Conservation (phyloP, 2,329 filamentous ascomycete species). For the Neofusicoccum sp. region DNA sequence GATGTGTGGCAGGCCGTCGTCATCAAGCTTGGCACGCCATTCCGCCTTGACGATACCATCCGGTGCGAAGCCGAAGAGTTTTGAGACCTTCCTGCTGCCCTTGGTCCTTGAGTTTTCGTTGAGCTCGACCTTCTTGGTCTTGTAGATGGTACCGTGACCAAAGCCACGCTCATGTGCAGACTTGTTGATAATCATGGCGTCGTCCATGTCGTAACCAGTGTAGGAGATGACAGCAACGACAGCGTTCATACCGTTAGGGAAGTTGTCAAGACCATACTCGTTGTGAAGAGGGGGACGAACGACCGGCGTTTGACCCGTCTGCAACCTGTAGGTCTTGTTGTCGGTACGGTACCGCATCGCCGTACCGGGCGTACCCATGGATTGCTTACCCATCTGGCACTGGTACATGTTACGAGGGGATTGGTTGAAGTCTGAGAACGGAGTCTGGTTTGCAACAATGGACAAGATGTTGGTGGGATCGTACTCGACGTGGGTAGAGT, state of each 20-base stretch:
- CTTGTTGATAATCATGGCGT: slow-evolving; percentile 99
- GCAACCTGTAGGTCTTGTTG: slow-evolving; percentile 93
- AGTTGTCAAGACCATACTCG: slow-evolving; percentile 95
- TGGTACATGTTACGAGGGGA: slow-evolving; percentile 99
- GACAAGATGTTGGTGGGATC: slow-evolving; percentile 96
- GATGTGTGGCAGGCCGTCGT: slow-evolving; percentile 81
- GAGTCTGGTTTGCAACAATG: slow-evolving; percentile 97
- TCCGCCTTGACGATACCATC: slow-evolving; percentile 68
- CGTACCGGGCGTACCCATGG: slow-evolving; percentile 93
- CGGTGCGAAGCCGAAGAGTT: slow-evolving; percentile 89
- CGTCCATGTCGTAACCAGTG: slow-evolving; percentile 99
- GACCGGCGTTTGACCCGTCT: slow-evolving; percentile 93
- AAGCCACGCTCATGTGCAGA: slow-evolving; percentile 94
- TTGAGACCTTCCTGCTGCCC: slow-evolving; percentile 67
- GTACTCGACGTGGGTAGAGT: slow-evolving; percentile 90
- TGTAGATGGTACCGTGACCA: slow-evolving; percentile 94
- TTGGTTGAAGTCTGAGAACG: slow-evolving; percentile 98
- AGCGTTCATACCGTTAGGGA: slow-evolving; percentile 93
- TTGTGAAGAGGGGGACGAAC: slow-evolving; percentile 92
- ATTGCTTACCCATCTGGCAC: slow-evolving; percentile 99
- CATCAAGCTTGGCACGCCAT: slow-evolving; percentile 72
- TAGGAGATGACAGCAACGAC: slow-evolving; percentile 98
- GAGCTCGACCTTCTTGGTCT: slow-evolving; percentile 87
- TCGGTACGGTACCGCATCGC: slow-evolving; percentile 84
- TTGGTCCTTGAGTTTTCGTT: slow-evolving; percentile 71